Evolutionary conservation across 2,329 filamentous ascomycete species (phyloP).

Genomic region (Colletotrichum trifolii): DNA sequence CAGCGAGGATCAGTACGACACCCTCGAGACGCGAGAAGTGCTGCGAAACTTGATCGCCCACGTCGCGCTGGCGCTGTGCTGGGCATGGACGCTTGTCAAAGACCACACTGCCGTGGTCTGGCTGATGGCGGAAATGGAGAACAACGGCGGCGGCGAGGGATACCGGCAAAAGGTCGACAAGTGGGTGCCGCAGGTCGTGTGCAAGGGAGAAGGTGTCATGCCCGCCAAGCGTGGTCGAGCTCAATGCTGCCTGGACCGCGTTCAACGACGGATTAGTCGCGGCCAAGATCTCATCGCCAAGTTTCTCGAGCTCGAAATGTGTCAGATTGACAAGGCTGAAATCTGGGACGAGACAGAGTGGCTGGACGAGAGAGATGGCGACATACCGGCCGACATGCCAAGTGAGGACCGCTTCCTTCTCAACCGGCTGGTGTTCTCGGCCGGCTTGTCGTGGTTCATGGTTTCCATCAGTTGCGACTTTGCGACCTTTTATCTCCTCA

Average conservation of each 20-base stretch:
- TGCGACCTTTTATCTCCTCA: constrained; percentile 29
- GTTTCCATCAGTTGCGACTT: constrained; percentile 35
- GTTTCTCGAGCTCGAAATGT: constrained; percentile 27
- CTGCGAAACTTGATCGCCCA: constrained; percentile 25
- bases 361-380: constrained; percentile 26
- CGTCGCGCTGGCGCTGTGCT: constrained; percentile 27
- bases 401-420: constrained; percentile 19
- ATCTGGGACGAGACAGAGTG: constrained; percentile 26
- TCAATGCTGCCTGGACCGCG: constrained; percentile 9
- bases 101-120: constrained; percentile 20
- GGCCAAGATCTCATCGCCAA: constrained; percentile 21
- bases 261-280: constrained; percentile 25
- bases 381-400: constrained; percentile 20
- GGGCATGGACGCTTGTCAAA: constrained; percentile 19
- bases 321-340: neutral
- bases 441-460: constrained; percentile 31
- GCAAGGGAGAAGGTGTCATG: constrained; percentile 22
- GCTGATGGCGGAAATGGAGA: constrained; percentile 20
- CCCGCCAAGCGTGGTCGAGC: neutral
- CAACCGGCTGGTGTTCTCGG: constrained; percentile 28
- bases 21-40: constrained; percentile 24
- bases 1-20: constrained; percentile 13
- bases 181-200: constrained; percentile 15
- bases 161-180: constrained; percentile 3
- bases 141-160: neutral